phyloP scores from a whole-genome alignment of 352 stramenopile species.

The Thalassiosira livingstoniorum region DNA sequence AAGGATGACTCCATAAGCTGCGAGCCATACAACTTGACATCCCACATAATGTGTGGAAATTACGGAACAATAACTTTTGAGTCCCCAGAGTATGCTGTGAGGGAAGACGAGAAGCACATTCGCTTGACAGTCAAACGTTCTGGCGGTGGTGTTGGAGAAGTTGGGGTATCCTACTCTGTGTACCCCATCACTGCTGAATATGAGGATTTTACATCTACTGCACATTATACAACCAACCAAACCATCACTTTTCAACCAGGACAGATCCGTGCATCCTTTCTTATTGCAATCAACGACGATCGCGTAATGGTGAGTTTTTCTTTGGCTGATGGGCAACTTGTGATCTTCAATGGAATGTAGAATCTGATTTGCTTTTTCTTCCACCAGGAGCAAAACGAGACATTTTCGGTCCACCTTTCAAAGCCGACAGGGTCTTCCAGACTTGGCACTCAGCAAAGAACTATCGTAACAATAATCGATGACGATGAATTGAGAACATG shows the following conservation, averaged over 20 bases:
- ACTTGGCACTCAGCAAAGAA: conserved; percentile 67
- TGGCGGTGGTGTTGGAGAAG: conserved; percentile 89
- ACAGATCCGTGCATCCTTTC: conserved; percentile 89
- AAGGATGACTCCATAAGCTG: conserved; percentile 57
- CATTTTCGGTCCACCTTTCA: conserved; percentile 61
- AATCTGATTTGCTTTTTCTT: not conserved
- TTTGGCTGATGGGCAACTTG: not conserved
- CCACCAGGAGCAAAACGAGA: conserved; percentile 59
- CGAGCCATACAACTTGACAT: conserved; percentile 50
- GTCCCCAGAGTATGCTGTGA: conserved; percentile 88
- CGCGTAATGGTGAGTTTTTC: conserved; percentile 64
- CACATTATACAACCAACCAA: conserved; percentile 89
- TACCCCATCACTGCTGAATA: conserved; percentile 87
- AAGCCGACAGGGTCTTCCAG: conserved; percentile 43
- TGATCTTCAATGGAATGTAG: not conserved
- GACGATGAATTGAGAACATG: conserved; percentile 66
- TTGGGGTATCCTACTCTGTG: conserved; percentile 88
- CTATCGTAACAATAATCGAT: conserved; percentile 79
- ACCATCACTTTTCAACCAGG: conserved; percentile 86
- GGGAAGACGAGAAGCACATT: conserved; percentile 86
- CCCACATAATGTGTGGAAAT: conserved; percentile 92
- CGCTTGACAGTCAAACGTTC: conserved; percentile 88
- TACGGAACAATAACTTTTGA: conserved; percentile 90
- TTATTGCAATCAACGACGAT: conserved; percentile 93
- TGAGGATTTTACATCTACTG: conserved; percentile 88